These are phyloP conservation scores for Colletotrichum filicis DNA, from an alignment of 2,329 filamentous ascomycete species.

Conservation along the genomic window DNA sequence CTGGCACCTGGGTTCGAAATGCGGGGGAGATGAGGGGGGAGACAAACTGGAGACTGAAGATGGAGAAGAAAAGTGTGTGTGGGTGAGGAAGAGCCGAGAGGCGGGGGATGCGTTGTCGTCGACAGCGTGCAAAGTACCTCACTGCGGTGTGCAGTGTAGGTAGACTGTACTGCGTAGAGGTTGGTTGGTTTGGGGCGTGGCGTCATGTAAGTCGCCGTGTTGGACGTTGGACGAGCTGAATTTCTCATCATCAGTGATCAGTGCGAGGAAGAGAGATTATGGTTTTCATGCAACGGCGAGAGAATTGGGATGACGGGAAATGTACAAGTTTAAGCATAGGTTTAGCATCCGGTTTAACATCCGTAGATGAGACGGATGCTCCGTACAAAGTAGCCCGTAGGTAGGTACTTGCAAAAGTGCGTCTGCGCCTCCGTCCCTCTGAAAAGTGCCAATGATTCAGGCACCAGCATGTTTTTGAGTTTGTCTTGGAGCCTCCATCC, in stretches of 20 bases:
- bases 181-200: constrained; percentile 4
- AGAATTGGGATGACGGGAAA: background rate
- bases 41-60: background rate
- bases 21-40: constrained; percentile 28
- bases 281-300: background rate
- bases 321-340: constrained; percentile 8
- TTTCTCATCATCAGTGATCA: background rate
- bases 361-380: constrained; percentile 15
- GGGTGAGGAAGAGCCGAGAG: background rate
- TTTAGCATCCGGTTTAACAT: background rate
- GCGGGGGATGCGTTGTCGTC: background rate
- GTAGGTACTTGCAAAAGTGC: constrained; percentile 1
- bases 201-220: background rate
- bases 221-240: background rate
- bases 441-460: background rate
- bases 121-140: background rate
- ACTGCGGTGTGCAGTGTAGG: too few species aligned
- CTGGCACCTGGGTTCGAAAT: background rate
- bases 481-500: background rate
- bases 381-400: background rate
- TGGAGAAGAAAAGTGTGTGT: constrained; percentile 3
- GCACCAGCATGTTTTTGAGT: constrained; percentile 3
- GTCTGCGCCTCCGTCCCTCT: too few species aligned
- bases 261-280: background rate
- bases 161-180: too few species aligned